These are phyloP conservation scores for Aspergillus piperis DNA, from an alignment of 2,329 filamentous ascomycete genomes.

Conservation along the genomic window DNA sequence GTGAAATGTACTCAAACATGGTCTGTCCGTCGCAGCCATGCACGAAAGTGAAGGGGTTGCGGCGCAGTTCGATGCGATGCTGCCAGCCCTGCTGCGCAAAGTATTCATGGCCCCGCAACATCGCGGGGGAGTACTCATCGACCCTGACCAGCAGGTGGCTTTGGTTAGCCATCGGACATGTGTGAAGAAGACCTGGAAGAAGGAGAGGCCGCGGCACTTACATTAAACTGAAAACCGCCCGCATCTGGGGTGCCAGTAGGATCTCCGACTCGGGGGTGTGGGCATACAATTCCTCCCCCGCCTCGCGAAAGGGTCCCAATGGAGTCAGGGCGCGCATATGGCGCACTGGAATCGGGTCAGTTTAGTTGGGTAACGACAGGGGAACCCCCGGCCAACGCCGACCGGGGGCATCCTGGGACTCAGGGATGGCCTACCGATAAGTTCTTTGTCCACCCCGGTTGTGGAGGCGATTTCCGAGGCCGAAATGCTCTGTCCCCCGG, in stretches of 20 bases:
- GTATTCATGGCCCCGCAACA: slow-evolving; percentile 20
- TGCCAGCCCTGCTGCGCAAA: slow-evolving; percentile 20
- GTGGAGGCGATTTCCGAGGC: slow-evolving; percentile 12
- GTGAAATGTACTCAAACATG: slow-evolving; percentile 21
- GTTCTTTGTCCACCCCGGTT: slow-evolving; percentile 14
- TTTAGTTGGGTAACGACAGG: neutral
- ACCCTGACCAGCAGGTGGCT: slow-evolving; percentile 5
- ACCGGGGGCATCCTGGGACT: too few species aligned
- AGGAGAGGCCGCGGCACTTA: neutral
- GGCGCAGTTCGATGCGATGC: slow-evolving; percentile 13
- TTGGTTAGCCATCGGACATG: neutral
- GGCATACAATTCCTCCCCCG: slow-evolving; percentile 21
- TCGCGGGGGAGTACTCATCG: slow-evolving; percentile 16
- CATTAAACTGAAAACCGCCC: slow-evolving; percentile 17
- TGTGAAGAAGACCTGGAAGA: too few species aligned
- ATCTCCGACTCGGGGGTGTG: slow-evolving; percentile 24
- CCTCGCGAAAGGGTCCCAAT: slow-evolving; percentile 22
- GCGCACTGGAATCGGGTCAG: slow-evolving; percentile 14
- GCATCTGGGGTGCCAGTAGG: slow-evolving; percentile 18
- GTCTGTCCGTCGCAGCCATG: slow-evolving; percentile 21
- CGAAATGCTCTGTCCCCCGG: slow-evolving; percentile 17
- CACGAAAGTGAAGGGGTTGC: slow-evolving; percentile 22
- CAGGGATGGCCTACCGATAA: slow-evolving; percentile 4
- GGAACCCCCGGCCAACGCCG: neutral
- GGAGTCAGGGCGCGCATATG: slow-evolving; percentile 23